Evolutionary conservation across 1,284 basidiomycete genomes (phyloP).

Genomic region (Apiotrichum siamense): DNA sequence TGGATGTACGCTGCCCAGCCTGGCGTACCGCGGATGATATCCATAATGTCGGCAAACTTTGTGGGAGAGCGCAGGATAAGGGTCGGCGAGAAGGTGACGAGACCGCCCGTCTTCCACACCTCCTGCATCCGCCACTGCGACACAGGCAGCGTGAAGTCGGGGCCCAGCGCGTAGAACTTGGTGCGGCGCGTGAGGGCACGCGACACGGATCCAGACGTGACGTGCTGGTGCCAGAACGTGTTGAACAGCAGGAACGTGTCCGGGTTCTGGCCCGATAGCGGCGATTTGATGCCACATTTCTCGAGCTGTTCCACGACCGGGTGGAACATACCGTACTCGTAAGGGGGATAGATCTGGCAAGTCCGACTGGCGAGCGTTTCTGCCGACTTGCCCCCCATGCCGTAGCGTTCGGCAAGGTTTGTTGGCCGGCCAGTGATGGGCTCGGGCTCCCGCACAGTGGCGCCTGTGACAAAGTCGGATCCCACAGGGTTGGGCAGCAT

Average conservation of each 20-base stretch:
- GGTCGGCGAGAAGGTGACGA: conserved; percentile 35
- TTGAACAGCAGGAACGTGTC: conserved; percentile 17
- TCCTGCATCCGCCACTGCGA: conserved; percentile 14
- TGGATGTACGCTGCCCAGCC: conserved; percentile 35
- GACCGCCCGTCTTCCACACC: conserved; percentile 28
- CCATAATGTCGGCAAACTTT: conserved; percentile 25
- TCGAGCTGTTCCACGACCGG: background rate
- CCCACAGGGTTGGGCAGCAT: conserved; percentile 25
- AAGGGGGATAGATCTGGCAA: background rate
- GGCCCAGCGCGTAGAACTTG: conserved; percentile 16
- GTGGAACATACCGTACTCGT: background rate
- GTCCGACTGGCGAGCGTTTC: background rate
- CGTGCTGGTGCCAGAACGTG: background rate
- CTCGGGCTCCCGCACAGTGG: background rate
- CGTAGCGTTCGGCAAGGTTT: conserved; percentile 3
- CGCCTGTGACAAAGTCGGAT: conserved; percentile 11
- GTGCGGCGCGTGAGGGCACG: conserved; percentile 11
- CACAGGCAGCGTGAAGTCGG: conserved; percentile 15
- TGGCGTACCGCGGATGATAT: conserved; percentile 13
- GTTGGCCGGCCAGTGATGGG: background rate
- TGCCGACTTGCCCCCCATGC: background rate
- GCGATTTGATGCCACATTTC: background rate
- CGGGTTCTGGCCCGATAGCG: background rate
- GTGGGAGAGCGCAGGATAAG: conserved; percentile 26
- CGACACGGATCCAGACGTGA: conserved; percentile 6